A percentile compares a stretch with the other conserved stretches of the same genome.
phyloP scores from a whole-genome alignment of 1,284 basidiomycete species.

The Coriolopsis trogii region DNA sequence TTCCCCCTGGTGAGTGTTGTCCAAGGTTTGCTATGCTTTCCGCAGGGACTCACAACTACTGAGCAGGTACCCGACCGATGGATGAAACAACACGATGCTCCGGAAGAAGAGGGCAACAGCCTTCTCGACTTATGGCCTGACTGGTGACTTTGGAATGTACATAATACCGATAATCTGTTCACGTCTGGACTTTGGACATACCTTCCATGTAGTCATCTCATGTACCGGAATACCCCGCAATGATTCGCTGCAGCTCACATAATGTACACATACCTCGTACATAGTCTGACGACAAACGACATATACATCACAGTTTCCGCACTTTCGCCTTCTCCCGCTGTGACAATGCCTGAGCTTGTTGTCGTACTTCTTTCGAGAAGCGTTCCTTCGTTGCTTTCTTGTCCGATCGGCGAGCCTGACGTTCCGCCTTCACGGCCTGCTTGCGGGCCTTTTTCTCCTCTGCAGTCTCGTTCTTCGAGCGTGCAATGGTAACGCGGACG shows the following conservation, averaged over 20 bases:
- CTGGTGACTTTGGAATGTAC: constrained; percentile 43
- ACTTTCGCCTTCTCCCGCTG: constrained; percentile 45
- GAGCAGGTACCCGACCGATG: constrained; percentile 79
- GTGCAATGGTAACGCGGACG: constrained; percentile 54
- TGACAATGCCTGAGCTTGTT: constrained; percentile 61
- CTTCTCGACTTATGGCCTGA: constrained; percentile 54
- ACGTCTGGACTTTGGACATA: no score
- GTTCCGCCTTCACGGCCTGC: constrained; percentile 82
- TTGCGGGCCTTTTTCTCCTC: constrained; percentile 92
- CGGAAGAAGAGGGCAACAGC: constrained; percentile 71
- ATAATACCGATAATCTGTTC: no score
- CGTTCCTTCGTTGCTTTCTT: constrained; percentile 83
- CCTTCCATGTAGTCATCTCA: constrained; percentile 2
- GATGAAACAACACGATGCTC: constrained; percentile 81
- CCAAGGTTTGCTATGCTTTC: constrained; percentile 1
- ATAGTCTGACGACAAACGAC: no score
- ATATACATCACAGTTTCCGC: constrained; percentile 30
- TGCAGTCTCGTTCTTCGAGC: constrained; percentile 78
- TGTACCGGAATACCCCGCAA: constrained; percentile 19
- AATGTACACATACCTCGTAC: no score
- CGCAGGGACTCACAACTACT: constrained; percentile 10
- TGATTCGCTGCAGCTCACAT: background rate
- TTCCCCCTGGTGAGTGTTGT: constrained; percentile 70
- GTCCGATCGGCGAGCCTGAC: constrained; percentile 73
- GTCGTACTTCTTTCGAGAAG: constrained; percentile 76